Percentiles rank a stretch among this genome's conserved stretches.
Evolutionary conservation across 352 stramenopile genomes (phyloP).

Genomic region (Elongisporangium anandrum): DNA sequence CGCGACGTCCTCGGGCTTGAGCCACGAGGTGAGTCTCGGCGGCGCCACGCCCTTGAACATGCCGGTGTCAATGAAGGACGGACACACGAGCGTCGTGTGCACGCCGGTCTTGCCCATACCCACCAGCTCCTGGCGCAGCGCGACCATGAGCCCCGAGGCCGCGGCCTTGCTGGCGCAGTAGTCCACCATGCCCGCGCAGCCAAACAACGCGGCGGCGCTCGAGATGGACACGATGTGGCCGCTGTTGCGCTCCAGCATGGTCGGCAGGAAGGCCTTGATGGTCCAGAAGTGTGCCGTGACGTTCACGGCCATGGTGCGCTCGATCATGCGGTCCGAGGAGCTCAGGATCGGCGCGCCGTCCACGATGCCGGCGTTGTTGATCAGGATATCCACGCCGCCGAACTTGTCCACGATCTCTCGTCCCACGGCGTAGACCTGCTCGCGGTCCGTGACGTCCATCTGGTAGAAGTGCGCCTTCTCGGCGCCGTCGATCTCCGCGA

Average conservation of each 20-base stretch:
- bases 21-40: conserved; percentile 28
- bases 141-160: conserved; percentile 34
- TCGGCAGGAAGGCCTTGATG: conserved; percentile 40
- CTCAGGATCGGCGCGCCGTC: conserved; percentile 31
- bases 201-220: conserved; percentile 40
- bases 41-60: conserved; percentile 59
- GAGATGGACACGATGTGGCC: conserved; percentile 48
- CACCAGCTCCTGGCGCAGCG: conserved; percentile 45
- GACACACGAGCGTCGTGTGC: conserved; percentile 50
- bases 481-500: conserved; percentile 12
- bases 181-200: conserved; percentile 44
- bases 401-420: conserved; percentile 18
- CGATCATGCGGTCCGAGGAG: conserved; percentile 33
- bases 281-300: conserved; percentile 48
- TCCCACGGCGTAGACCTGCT: conserved; percentile 20
- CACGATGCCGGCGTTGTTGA: conserved; percentile 60
- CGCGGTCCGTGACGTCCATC: conserved; percentile 30
- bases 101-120: conserved; percentile 29
- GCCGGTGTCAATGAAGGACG: conserved; percentile 53
- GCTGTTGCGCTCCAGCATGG: conserved; percentile 31
- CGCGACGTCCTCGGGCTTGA: conserved; percentile 43
- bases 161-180: conserved; percentile 50
- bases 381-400: conserved; percentile 31
- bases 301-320: conserved; percentile 46
- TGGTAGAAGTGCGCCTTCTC: conserved; percentile 25